Evolutionary conservation across 2,329 filamentous ascomycete species (phyloP).

Genomic region (Albifimbria verrucaria): DNA sequence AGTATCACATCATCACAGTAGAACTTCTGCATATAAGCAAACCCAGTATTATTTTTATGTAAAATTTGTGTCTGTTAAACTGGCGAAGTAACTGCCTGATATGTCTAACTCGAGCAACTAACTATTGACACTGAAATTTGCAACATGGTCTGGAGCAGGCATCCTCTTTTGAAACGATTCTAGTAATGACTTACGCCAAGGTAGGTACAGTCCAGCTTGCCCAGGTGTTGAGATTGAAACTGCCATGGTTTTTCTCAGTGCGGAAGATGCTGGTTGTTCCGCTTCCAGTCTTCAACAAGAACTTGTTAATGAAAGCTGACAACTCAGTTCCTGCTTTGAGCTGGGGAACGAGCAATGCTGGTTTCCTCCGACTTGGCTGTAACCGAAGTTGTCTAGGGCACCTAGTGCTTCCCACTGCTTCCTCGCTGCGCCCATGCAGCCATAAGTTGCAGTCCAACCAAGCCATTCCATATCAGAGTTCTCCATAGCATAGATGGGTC

Average conservation of each 20-base stretch:
- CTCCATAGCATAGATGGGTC: constrained; percentile 47
- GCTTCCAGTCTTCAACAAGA: constrained; percentile 27
- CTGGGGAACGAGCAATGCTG: constrained; percentile 48
- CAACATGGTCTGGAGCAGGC: no score
- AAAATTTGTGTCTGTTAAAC: no score
- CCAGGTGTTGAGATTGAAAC: constrained; percentile 3
- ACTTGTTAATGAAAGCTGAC: constrained; percentile 47
- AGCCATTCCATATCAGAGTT: constrained; percentile 50
- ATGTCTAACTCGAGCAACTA: no score
- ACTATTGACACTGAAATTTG: no score
- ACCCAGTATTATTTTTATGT: no score
- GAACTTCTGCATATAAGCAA: no score
- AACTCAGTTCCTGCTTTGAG: constrained; percentile 39
- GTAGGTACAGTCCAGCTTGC: constrained; percentile 1
- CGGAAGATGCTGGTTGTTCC: background rate
- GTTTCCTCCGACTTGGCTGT: constrained; percentile 44
- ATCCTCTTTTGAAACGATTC: no score
- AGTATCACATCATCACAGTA: no score
- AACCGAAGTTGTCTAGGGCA: constrained; percentile 44
- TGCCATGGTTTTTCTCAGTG: constrained; percentile 1
- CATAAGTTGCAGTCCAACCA: constrained; percentile 43
- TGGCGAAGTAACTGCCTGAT: no score
- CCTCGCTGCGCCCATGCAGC: constrained; percentile 45
- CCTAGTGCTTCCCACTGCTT: constrained; percentile 46
- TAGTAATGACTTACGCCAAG: no score